These are phyloP conservation scores for Fraxinus cuspidata DNA, from an alignment of 257 asterid genomes.

Conservation along the genomic window DNA sequence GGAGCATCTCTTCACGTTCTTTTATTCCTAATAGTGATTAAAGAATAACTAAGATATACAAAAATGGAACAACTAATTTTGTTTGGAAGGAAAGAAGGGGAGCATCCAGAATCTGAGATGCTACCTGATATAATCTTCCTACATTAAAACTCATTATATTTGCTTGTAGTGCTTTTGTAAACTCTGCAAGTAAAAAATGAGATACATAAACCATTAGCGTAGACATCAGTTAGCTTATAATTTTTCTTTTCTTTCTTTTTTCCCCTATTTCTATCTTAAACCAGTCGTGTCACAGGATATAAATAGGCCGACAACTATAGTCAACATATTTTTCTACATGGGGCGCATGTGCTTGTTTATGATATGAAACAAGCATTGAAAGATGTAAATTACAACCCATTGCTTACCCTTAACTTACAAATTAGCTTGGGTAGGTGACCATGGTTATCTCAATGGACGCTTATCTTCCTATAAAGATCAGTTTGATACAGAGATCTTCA, in stretches of 20 bases:
- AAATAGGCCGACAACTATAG: background rate
- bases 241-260: no score
- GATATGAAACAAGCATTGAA: background rate
- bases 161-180: constrained; percentile 43
- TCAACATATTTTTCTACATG: background rate
- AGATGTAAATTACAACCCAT: background rate
- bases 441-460: background rate
- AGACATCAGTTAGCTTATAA: background rate
- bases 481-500: background rate
- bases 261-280: background rate
- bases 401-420: background rate
- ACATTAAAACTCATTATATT: constrained; percentile 43
- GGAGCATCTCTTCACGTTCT: background rate
- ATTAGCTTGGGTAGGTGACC: background rate
- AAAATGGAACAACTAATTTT: background rate
- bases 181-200: constrained; percentile 47
- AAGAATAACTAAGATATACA: background rate
- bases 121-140: constrained; percentile 81
- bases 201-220: constrained; percentile 29
- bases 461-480: background rate
- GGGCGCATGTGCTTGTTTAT: background rate
- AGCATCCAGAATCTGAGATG: constrained; percentile 63
- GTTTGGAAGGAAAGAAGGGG: constrained; percentile 80
- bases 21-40: background rate
- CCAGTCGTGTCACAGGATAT: background rate